phyloP scores from a whole-genome alignment of 805 yeast genomes.

The Yarrowia sp. region DNA sequence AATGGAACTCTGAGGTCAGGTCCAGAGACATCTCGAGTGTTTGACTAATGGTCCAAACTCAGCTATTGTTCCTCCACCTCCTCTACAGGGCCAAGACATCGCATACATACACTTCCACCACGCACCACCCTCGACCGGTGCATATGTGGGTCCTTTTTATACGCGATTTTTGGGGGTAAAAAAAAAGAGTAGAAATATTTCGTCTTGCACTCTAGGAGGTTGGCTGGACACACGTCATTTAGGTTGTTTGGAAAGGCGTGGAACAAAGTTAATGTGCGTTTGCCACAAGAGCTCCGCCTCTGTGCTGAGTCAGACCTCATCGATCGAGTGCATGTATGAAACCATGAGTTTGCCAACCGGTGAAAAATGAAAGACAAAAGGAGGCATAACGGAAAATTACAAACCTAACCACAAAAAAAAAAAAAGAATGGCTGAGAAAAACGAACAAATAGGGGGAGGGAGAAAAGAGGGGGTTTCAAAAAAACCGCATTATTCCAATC shows the following conservation, averaged over 20 bases:
- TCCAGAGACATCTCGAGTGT: too few species aligned
- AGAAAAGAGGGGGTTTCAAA: too few species aligned
- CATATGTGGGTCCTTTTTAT: not conserved
- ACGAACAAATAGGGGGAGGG: too few species aligned
- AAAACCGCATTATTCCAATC: too few species aligned
- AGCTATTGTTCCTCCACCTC: not conserved
- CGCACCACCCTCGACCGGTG: not conserved
- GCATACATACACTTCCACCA: too few species aligned
- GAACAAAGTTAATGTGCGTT: not conserved
- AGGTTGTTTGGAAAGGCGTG: not conserved
- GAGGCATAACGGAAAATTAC: not conserved
- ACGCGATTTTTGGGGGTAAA: not conserved
- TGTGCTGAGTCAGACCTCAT: not conserved
- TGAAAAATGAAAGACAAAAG: constrained; percentile 1
- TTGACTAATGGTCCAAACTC: too few species aligned
- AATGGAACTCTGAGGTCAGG: too few species aligned
- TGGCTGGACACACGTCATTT: not conserved
- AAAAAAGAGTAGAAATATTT: too few species aligned
- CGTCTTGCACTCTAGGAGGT: not conserved
- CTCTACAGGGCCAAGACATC: too few species aligned
- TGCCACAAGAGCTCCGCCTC: constrained; percentile 7
- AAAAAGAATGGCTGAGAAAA: too few species aligned
- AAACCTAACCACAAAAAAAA: too few species aligned
- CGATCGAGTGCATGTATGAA: constrained; percentile 33
- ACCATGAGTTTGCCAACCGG: constrained; percentile 2